phyloP scores from a whole-genome alignment of 1,284 basidiomycete species.

The Gomphus sp. region DNA sequence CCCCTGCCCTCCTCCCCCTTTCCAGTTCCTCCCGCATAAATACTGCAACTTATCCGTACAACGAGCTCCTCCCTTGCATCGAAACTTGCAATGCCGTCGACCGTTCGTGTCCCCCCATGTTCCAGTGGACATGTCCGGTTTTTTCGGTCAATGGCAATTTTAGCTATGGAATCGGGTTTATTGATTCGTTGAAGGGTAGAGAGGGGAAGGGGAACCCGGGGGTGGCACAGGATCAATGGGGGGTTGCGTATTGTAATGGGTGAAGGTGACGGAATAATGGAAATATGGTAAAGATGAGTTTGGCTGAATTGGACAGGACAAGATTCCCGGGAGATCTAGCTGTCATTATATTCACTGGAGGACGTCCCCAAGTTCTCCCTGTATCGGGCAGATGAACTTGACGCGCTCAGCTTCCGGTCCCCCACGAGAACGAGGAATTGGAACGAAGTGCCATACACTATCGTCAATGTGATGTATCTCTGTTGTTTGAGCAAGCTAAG shows the following conservation, averaged over 20 bases:
- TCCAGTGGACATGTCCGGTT: constrained; percentile 67
- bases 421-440: no score
- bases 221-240: constrained; percentile 2
- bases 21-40: constrained; percentile 21
- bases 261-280: not conserved
- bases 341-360: not conserved
- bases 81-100: constrained; percentile 68
- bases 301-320: not conserved
- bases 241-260: constrained; percentile 9
- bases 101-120: constrained; percentile 64
- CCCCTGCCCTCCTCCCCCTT: constrained; percentile 37
- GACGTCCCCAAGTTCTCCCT: not conserved
- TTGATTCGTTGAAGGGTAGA: constrained; percentile 42
- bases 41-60: no score
- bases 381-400: no score
- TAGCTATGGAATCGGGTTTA: constrained; percentile 71
- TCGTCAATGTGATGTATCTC: not conserved
- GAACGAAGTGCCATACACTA: not conserved
- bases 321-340: not conserved
- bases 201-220: constrained; percentile 14
- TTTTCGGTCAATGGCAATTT: constrained; percentile 50
- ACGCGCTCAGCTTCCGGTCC: no score
- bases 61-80: constrained; percentile 66
- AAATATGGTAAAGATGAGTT: no score
- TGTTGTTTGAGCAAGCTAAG: not conserved